These are phyloP conservation scores for Colletotrichum tropicale DNA, from an alignment of 2,329 filamentous ascomycete genomes.

Conservation along the genomic window DNA sequence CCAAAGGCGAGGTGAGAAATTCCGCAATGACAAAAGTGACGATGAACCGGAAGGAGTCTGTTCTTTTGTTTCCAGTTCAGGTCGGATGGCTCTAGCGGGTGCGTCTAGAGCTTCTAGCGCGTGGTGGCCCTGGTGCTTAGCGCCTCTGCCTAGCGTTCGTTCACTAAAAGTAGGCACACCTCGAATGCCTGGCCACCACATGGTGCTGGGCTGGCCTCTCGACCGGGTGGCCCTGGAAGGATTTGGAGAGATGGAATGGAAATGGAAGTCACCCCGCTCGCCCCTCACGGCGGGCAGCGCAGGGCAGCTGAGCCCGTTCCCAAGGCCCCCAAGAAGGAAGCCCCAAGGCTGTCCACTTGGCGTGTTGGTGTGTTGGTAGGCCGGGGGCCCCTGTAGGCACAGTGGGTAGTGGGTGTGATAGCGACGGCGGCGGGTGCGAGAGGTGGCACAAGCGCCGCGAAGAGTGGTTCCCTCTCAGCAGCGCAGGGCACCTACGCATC, in stretches of 20 bases:
- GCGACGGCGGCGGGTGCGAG: background rate
- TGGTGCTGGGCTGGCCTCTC: background rate
- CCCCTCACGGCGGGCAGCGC: background rate
- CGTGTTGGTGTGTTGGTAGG: background rate
- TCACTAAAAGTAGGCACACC: background rate
- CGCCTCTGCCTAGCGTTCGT: background rate
- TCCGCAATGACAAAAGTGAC: background rate
- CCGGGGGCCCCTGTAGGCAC: background rate
- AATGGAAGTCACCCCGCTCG: background rate
- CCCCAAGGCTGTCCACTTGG: background rate
- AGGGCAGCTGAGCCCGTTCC: background rate
- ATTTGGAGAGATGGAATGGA: background rate
- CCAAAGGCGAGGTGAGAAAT: background rate
- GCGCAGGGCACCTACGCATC: background rate
- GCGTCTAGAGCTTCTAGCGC: background rate
- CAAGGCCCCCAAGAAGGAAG: background rate
- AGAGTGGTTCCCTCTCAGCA: background rate
- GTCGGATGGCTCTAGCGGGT: background rate
- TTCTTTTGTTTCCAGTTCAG: conserved; percentile 18
- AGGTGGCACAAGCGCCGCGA: background rate
- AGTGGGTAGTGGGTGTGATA: background rate
- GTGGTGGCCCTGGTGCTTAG: background rate
- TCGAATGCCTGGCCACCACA: background rate
- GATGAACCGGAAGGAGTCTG: background rate
- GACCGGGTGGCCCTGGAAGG: background rate